phyloP scores from a whole-genome alignment of 768 basidiomycete species.

The Lactarius tabidus region DNA sequence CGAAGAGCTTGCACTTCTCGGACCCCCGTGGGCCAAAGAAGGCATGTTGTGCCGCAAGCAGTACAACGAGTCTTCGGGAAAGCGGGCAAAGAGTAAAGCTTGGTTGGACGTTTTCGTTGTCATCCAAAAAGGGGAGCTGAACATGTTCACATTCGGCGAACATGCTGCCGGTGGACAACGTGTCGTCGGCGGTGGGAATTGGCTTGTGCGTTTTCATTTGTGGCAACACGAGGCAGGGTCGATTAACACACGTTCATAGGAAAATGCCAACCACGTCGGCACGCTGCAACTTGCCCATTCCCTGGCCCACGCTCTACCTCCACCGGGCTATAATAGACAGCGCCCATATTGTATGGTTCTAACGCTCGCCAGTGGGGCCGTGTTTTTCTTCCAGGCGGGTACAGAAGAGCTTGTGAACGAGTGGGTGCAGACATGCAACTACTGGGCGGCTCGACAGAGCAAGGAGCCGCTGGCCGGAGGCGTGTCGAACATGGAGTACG shows the following conservation, averaged over 20 bases:
- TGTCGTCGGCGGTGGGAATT: slow-evolving; percentile 92
- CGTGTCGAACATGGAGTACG: slow-evolving; percentile 99
- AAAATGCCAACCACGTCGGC: slow-evolving; percentile 85
- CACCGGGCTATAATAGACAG: slow-evolving; percentile 87
- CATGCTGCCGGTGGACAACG: slow-evolving; percentile 55
- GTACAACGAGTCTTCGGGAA: slow-evolving; percentile 84
- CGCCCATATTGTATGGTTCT: slow-evolving; percentile 95
- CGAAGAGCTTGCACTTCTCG: slow-evolving; percentile 91
- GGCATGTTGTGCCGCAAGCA: slow-evolving; percentile 94
- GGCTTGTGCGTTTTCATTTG: slow-evolving; percentile 68
- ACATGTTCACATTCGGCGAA: slow-evolving; percentile 94
- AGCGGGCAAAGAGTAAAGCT: slow-evolving; percentile 79
- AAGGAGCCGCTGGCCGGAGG: slow-evolving; percentile 95
- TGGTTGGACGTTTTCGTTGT: slow-evolving; percentile 98
- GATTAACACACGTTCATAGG: slow-evolving; percentile 41
- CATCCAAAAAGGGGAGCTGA: slow-evolving; percentile 89
- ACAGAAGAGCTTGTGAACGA: slow-evolving; percentile 98
- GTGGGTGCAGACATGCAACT: slow-evolving; percentile 99
- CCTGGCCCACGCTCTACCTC: slow-evolving; percentile 79
- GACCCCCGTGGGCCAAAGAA: slow-evolving; percentile 99
- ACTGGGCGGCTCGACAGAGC: slow-evolving; percentile 95
- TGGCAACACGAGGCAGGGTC: not conserved
- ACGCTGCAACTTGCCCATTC: slow-evolving; percentile 82
- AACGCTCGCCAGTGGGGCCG: slow-evolving; percentile 80
- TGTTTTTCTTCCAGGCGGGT: slow-evolving; percentile 98